Conservation (phyloP, 768 basidiomycete species). For the Mycena sanguinolenta region DNA sequence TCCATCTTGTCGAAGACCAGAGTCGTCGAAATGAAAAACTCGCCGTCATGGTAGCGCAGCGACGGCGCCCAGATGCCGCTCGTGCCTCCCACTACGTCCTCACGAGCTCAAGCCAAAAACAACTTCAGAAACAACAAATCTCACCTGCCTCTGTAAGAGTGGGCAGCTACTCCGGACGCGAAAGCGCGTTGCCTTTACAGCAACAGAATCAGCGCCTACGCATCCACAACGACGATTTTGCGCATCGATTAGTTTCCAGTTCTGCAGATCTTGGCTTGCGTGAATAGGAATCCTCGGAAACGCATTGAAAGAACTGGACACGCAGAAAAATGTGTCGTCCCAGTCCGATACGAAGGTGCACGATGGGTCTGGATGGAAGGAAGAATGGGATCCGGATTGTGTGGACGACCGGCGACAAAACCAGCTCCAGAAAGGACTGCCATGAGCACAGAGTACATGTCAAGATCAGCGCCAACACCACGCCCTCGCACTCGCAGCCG, state of each 20-base stretch:
- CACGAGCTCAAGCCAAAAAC: neutral
- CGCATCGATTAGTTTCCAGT: conserved; percentile 49
- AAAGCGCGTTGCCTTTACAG: conserved; percentile 31
- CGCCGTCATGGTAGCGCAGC: conserved; percentile 40
- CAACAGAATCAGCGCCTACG: neutral
- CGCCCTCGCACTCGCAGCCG: too few species aligned
- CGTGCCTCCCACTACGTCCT: conserved; percentile 25
- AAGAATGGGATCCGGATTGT: conserved; percentile 43
- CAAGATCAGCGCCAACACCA: too few species aligned
- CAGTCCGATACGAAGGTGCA: conserved; percentile 45
- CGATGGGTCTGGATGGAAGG: conserved; percentile 50
- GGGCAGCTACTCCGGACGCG: conserved; percentile 31
- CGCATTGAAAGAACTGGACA: conserved; percentile 49
- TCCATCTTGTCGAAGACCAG: conserved; percentile 42
- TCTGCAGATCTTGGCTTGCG: conserved; percentile 46
- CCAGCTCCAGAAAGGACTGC: neutral
- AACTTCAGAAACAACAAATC: neutral
- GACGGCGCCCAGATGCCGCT: conserved; percentile 46
- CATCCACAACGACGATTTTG: too few species aligned
- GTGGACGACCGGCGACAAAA: neutral
- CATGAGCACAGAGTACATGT: neutral
- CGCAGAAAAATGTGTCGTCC: conserved; percentile 50
- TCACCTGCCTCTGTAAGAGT: conserved; percentile 31
- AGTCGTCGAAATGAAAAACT: conserved; percentile 43
- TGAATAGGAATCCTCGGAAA: conserved; percentile 51